Evolutionary conservation across 345 rosid genomes (phyloP).

Genomic region (Chamaenerion angustifolium): DNA sequence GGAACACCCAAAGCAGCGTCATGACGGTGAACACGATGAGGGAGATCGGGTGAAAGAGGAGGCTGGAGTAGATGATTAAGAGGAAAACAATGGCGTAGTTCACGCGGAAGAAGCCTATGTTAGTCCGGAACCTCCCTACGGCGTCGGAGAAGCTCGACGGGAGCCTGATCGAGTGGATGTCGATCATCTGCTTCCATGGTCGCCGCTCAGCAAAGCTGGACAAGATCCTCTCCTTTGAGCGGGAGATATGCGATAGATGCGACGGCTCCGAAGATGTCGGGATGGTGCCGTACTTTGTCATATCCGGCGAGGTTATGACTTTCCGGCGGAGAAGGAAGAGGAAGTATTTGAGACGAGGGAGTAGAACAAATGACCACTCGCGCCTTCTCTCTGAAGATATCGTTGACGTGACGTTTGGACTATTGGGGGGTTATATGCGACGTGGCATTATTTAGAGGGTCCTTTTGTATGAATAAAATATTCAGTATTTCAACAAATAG

Average conservation of each 20-base stretch:
- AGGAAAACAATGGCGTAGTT: slow-evolving; percentile 31
- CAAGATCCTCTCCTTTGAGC: slow-evolving; percentile 29
- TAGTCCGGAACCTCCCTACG: slow-evolving; percentile 26
- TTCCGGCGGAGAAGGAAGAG: slow-evolving; percentile 1
- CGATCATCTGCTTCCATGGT: slow-evolving; percentile 51
- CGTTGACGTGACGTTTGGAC: too few species aligned
- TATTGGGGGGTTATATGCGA: too few species aligned
- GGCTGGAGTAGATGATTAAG: slow-evolving; percentile 26
- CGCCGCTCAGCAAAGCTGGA: slow-evolving; percentile 25
- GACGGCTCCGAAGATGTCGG: slow-evolving; percentile 36
- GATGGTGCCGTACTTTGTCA: slow-evolving; percentile 11
- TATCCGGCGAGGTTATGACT: slow-evolving; percentile 2
- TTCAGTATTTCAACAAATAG: too few species aligned
- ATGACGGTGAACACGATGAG: slow-evolving; percentile 23
- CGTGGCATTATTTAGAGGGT: too few species aligned
- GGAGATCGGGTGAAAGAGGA: slow-evolving; percentile 47
- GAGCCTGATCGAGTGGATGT: slow-evolving; percentile 18
- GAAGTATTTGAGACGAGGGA: not conserved
- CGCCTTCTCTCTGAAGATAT: too few species aligned
- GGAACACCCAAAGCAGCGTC: slow-evolving; percentile 39
- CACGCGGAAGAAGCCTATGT: slow-evolving; percentile 21
- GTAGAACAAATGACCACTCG: not conserved
- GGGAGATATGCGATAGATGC: slow-evolving; percentile 11
- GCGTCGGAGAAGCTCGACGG: slow-evolving; percentile 21
- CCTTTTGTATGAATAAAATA: too few species aligned